A percentile compares a stretch with the other conserved stretches of the same genome.
phyloP scores from a whole-genome alignment of 1,284 basidiomycete genomes.

The Boletus smithii region DNA sequence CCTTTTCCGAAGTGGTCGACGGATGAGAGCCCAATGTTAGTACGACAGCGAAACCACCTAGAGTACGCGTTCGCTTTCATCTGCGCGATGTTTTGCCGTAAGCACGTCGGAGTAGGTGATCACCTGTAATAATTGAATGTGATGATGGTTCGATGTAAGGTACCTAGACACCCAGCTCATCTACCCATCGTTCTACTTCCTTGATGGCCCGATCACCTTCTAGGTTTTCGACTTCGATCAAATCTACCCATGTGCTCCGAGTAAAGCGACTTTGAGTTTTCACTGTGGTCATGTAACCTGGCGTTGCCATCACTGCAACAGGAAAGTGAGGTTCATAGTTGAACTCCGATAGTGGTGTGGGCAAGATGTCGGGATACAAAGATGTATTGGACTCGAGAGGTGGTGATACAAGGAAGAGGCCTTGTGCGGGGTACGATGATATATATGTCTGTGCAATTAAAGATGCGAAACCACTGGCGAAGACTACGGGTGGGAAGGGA shows the following conservation, averaged over 20 bases:
- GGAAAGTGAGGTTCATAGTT: constrained; percentile 65
- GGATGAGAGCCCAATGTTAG: too few relatives aligned
- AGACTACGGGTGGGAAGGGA: constrained; percentile 45
- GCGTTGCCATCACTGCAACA: constrained; percentile 48
- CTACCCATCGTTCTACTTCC: constrained; percentile 43
- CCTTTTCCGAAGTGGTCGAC: too few relatives aligned
- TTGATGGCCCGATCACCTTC: constrained; percentile 34
- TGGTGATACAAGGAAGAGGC: constrained; percentile 57
- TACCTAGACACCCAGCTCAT: constrained; percentile 42
- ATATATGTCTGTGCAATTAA: constrained; percentile 66
- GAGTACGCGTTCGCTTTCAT: not conserved
- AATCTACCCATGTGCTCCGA: constrained; percentile 32
- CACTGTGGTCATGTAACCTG: constrained; percentile 34
- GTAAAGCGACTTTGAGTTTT: constrained; percentile 37
- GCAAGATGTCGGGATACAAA: constrained; percentile 35
- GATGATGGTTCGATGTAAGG: not conserved
- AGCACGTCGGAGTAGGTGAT: not conserved
- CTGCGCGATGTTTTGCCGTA: not conserved
- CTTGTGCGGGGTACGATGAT: constrained; percentile 60
- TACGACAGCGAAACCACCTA: too few relatives aligned
- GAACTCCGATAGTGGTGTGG: constrained; percentile 47
- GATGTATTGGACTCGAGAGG: constrained; percentile 42
- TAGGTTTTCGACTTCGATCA: constrained; percentile 33
- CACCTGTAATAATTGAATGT: not conserved
- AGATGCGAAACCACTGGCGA: constrained; percentile 43